phyloP scores from a whole-genome alignment of 345 rosid genomes.

The Camelina hispida region DNA sequence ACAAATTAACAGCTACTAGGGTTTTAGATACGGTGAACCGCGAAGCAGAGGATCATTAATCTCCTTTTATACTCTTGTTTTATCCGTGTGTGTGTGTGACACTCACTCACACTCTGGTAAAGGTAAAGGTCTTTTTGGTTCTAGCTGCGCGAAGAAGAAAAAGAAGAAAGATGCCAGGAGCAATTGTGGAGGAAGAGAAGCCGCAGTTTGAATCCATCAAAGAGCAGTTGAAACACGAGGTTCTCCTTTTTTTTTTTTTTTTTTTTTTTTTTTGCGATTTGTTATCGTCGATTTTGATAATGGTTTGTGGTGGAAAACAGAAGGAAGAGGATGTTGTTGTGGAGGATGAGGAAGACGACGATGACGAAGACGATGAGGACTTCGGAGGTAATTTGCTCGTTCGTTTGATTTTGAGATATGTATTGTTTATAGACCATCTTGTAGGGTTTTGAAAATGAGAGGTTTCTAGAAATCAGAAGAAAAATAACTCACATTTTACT shows the following conservation, averaged over 20 bases:
- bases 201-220: conserved; percentile 30
- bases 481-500: neutral
- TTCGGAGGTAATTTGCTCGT: conserved; percentile 46
- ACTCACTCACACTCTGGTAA: neutral
- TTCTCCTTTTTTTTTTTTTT: neutral
- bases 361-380: conserved; percentile 67
- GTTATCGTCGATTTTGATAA: neutral
- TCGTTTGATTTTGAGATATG: neutral
- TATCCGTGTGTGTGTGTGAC: neutral
- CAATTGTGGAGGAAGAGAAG: conserved; percentile 22
- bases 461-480: neutral
- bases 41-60: conserved; percentile 8
- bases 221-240: conserved; percentile 30
- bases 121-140: neutral
- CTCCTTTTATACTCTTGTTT: neutral
- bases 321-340: conserved; percentile 40
- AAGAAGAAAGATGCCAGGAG: conserved; percentile 38
- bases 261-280: neutral
- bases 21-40: neutral
- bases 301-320: conserved; percentile 1
- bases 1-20: neutral
- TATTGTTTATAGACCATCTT: neutral
- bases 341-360: conserved; percentile 61
- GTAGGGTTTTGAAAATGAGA: neutral
- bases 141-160: conserved; percentile 6